Conservation (phyloP, 176 grass and related monocot species). For the Triticum urartu region DNA sequence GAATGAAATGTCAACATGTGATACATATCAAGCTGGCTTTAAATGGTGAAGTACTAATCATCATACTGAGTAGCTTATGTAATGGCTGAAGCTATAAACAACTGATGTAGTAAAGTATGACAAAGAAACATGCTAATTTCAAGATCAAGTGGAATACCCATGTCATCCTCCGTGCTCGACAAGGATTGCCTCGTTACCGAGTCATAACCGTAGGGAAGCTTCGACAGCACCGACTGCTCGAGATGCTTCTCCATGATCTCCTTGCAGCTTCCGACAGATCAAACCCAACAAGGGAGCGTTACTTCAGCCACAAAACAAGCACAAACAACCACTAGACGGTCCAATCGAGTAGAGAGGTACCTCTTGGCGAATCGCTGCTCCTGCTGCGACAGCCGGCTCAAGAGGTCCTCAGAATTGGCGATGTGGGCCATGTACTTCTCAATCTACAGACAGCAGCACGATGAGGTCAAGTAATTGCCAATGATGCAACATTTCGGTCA, state of each 20-base stretch:
- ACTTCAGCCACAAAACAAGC: background rate
- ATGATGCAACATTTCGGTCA: background rate
- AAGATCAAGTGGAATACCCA: slow-evolving; percentile 56
- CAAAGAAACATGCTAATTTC: background rate
- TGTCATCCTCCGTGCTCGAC: slow-evolving; percentile 92
- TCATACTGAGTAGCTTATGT: background rate
- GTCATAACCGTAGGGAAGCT: slow-evolving; percentile 74
- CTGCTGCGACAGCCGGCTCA: slow-evolving; percentile 56
- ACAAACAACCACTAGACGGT: background rate
- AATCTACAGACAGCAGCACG: slow-evolving; percentile 40
- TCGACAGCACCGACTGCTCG: slow-evolving; percentile 54
- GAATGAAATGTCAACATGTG: background rate
- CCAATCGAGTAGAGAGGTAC: slow-evolving; percentile 12
- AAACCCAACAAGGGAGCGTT: background rate
- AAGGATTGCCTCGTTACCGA: slow-evolving; percentile 71
- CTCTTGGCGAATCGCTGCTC: slow-evolving; percentile 64
- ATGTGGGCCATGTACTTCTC: slow-evolving; percentile 79
- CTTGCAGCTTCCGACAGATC: slow-evolving; percentile 40
- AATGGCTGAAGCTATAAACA: background rate
- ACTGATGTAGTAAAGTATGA: background rate
- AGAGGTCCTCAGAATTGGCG: slow-evolving; percentile 46
- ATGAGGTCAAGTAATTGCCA: background rate
- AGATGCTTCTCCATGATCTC: slow-evolving; percentile 82
- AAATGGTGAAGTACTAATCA: background rate
- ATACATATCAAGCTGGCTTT: background rate